These are phyloP conservation scores for Solanum pennellii DNA, from an alignment of 257 asterid species.

Conservation along the genomic window DNA sequence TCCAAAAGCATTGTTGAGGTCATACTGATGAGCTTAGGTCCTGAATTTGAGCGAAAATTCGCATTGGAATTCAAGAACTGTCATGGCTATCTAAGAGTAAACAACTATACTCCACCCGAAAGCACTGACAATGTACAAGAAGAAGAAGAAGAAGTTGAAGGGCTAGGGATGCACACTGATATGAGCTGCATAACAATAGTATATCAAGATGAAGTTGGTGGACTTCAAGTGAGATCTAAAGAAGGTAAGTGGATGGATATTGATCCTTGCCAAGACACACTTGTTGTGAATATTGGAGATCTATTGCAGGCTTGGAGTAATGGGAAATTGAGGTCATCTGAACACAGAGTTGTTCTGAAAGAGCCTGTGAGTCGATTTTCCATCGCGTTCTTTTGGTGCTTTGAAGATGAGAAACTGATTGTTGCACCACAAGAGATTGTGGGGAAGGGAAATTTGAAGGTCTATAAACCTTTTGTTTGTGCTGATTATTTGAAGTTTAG, in stretches of 20 bases:
- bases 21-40: slow-evolving; percentile 33
- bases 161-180: slow-evolving; percentile 73
- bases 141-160: slow-evolving; percentile 30
- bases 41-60: slow-evolving; percentile 16
- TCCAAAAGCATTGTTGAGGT: slow-evolving; percentile 28
- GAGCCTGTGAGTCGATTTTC: slow-evolving; percentile 39
- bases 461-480: slow-evolving; percentile 46
- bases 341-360: slow-evolving; percentile 53
- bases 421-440: slow-evolving; percentile 46
- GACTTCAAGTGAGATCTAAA: slow-evolving; percentile 51
- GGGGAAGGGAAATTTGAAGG: slow-evolving; percentile 17
- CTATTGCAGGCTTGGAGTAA: slow-evolving; percentile 79
- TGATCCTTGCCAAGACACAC: slow-evolving; percentile 41
- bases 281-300: slow-evolving; percentile 67
- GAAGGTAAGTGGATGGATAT: slow-evolving; percentile 59
- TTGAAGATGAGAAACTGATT: slow-evolving; percentile 54
- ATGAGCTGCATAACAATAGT: slow-evolving; percentile 69
- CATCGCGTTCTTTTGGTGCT: slow-evolving; percentile 69
- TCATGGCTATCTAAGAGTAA: slow-evolving; percentile 61
- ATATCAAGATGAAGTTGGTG: slow-evolving; percentile 60
- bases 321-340: slow-evolving; percentile 48
- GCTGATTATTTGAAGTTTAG: slow-evolving; percentile 50
- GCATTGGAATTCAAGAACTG: slow-evolving; percentile 44
- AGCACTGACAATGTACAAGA: slow-evolving; percentile 2
- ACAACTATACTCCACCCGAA: slow-evolving; percentile 41